Conservation (phyloP, 306 rosid species). For the Malus sylvestris region DNA sequence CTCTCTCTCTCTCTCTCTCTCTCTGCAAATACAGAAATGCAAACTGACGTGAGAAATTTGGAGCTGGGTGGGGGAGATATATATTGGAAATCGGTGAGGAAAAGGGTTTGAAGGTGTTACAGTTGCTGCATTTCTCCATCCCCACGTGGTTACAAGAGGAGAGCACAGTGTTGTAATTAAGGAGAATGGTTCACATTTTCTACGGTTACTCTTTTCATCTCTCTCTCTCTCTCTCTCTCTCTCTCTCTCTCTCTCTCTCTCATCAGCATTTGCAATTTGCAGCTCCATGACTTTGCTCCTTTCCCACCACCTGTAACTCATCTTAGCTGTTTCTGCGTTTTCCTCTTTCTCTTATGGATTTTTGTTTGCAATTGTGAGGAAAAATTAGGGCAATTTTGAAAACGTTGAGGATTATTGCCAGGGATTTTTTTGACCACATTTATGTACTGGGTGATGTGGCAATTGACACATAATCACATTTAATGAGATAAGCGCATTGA, state of each 20-base stretch:
- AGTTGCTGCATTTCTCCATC: background rate
- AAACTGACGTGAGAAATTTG: background rate
- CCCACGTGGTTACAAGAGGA: constrained; percentile 27
- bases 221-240: background rate
- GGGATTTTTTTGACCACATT: background rate
- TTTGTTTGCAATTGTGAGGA: background rate
- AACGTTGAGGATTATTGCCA: background rate
- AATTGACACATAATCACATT: too few relatives aligned
- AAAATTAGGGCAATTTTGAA: background rate
- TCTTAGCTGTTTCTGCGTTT: background rate
- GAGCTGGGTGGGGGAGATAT: background rate
- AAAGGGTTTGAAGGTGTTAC: background rate
- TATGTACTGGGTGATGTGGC: too few relatives aligned
- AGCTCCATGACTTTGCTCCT: background rate
- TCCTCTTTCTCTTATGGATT: background rate
- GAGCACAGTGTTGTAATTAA: background rate
- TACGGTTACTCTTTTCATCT: background rate
- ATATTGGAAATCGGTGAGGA: background rate
- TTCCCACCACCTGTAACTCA: background rate
- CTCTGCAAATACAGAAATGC: background rate
- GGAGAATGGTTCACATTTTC: background rate
- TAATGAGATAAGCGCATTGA: too few relatives aligned
- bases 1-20: background rate
- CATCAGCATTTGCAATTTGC: background rate
- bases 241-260: background rate